These are phyloP conservation scores for Aspergillus hiratsukae DNA, from an alignment of 2,329 filamentous ascomycete species.

Conservation along the genomic window DNA sequence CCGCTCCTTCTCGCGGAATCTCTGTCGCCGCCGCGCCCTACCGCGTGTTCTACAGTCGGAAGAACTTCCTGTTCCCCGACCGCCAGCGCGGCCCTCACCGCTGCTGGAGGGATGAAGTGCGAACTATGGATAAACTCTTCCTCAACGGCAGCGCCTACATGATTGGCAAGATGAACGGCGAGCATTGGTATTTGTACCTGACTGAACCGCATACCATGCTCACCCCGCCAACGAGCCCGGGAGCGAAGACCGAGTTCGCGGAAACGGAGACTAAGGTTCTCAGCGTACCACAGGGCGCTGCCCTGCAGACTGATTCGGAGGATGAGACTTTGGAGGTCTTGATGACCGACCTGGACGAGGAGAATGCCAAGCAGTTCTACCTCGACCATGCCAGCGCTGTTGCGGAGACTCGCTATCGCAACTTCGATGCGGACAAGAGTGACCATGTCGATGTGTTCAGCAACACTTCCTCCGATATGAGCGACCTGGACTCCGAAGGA, in stretches of 20 bases:
- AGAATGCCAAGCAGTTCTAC: slow-evolving; percentile 65
- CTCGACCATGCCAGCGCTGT: slow-evolving; percentile 82
- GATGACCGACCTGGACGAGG: slow-evolving; percentile 65
- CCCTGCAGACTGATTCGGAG: slow-evolving; percentile 27
- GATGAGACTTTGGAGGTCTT: slow-evolving; percentile 58
- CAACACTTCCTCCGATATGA: slow-evolving; percentile 63
- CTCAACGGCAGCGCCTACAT: slow-evolving; percentile 93
- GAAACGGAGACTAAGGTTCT: slow-evolving; percentile 59
- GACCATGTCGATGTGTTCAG: slow-evolving; percentile 72
- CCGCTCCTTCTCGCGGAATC: slow-evolving; percentile 62
- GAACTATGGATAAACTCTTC: slow-evolving; percentile 87
- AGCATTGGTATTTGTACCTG: slow-evolving; percentile 98
- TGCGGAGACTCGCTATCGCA: slow-evolving; percentile 75
- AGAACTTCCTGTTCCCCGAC: slow-evolving; percentile 96
- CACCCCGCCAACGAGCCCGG: slow-evolving; percentile 77
- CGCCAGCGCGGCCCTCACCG: slow-evolving; percentile 91
- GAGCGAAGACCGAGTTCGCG: slow-evolving; percentile 42
- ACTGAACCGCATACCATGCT: slow-evolving; percentile 76
- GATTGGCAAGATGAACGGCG: slow-evolving; percentile 99
- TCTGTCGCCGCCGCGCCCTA: slow-evolving; percentile 79
- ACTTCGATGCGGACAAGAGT: slow-evolving; percentile 58
- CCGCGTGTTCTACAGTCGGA: slow-evolving; percentile 96
- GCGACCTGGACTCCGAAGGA: slow-evolving; percentile 51
- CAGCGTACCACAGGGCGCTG: slow-evolving; percentile 44
- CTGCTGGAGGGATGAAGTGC: slow-evolving; percentile 96